Evolutionary conservation across 129 eudicot genomes (phyloP), one percentile per base, ranked within the genome.

Genomic region (Cynara cardunculus): DNA sequence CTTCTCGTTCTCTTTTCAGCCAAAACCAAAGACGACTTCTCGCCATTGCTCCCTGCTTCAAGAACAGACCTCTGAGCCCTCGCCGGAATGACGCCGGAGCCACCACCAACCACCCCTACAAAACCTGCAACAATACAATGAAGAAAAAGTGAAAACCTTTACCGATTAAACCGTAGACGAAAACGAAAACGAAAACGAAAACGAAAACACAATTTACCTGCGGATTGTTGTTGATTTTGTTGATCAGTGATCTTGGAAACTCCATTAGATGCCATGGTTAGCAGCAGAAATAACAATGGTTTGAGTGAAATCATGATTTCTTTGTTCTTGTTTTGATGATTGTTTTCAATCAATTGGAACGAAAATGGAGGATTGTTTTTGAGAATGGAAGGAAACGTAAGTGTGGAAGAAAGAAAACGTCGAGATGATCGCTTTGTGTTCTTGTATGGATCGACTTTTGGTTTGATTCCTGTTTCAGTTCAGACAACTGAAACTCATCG

Each of bases 1-100:
- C 97, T 83, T 61, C 74, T 85, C 0, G 97, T 92, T 83, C 93
- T 83, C 13, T 86, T 62, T 3, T 82, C 85, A 22, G 97, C 97
- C 87, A 92, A 86, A 27, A 89, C 53, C 89, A 92, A 11, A 3
- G 24, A 27, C 3, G 70, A 27, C 14, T 71, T 44, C 4, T 83
- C 74, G 41, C 41, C 75, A 25, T 24, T 53, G 6, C 59, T 27
- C 11, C 9, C 79, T 14, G 39, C 72, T 74, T 74, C 91, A 66
- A 19, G 82, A 72, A 34, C 75, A 21, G 44, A 44, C 73, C 75
- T 80, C 81, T 77, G 82, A 28, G 13, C 21, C 71, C 74, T 64
- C 74, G 65, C 86, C 49, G 71, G 62, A 34, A 78, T 18, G 61
- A 1, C 90, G 79, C 80, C 90, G 79, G 25, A 64, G 28, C 81